Percentiles rank a stretch among this genome's conserved stretches.
Conservation (phyloP, 2,329 filamentous ascomycete species). For the Phaeosphaeria sp. region DNA sequence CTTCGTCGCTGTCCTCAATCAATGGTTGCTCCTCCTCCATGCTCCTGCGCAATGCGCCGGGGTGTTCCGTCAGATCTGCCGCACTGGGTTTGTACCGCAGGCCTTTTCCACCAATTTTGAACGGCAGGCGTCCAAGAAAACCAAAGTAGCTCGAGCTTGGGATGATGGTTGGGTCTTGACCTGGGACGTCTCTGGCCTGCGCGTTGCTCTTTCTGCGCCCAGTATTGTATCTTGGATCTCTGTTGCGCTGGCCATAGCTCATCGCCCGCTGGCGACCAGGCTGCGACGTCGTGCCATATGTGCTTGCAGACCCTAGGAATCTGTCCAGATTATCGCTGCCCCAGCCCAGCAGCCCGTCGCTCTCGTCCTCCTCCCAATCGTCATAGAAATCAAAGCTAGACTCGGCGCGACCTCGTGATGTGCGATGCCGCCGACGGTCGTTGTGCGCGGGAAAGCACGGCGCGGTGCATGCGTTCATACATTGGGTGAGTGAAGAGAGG, state of each 20-base stretch:
- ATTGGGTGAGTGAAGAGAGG: constrained; percentile 69
- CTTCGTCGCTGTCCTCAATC: constrained; percentile 66
- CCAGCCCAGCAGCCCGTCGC: constrained; percentile 74
- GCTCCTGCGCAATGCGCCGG: constrained; percentile 60
- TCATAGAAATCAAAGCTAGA: constrained; percentile 97
- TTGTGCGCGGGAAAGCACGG: constrained; percentile 75
- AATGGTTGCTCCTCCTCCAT: constrained; percentile 73
- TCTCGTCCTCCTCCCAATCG: constrained; percentile 82
- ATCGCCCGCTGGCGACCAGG: constrained; percentile 79
- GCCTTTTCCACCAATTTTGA: constrained; percentile 78
- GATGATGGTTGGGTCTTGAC: constrained; percentile 81
- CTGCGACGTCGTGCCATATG: constrained; percentile 59
- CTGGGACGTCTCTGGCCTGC: constrained; percentile 56
- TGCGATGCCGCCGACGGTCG: constrained; percentile 75
- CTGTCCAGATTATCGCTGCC: constrained; percentile 84
- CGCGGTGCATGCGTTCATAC: constrained; percentile 73
- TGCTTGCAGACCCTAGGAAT: constrained; percentile 72
- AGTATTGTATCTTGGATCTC: constrained; percentile 40
- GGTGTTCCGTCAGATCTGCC: constrained; percentile 88
- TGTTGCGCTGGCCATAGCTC: constrained; percentile 81
- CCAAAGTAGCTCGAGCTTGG: constrained; percentile 85
- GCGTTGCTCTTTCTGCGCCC: constrained; percentile 62
- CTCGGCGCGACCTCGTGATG: constrained; percentile 69
- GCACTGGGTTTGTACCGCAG: constrained; percentile 89
- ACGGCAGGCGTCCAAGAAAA: constrained; percentile 83